Evolutionary conservation across 2,329 filamentous ascomycete species (phyloP).

Genomic region (Pseudocercospora cruenta): DNA sequence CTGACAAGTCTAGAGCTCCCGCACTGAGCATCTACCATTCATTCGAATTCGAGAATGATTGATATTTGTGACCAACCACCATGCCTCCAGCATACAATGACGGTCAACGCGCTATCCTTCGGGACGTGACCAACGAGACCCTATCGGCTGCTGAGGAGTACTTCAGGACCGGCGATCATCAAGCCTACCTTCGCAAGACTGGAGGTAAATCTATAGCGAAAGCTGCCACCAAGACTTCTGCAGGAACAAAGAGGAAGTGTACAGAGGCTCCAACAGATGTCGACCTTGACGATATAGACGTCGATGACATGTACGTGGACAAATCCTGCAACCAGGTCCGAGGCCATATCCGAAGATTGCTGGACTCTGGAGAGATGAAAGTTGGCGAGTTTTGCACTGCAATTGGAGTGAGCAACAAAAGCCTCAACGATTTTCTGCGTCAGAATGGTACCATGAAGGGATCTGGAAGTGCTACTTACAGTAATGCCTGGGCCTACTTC

Average conservation of each 20-base stretch:
- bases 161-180: constrained; percentile 8
- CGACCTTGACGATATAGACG: constrained; percentile 22
- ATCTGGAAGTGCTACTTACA: constrained; percentile 37
- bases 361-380: constrained; percentile 51
- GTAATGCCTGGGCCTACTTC: constrained; percentile 48
- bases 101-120: not conserved
- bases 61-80: not conserved
- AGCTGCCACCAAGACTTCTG: not conserved
- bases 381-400: constrained; percentile 48
- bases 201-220: not conserved
- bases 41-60: not conserved
- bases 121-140: constrained; percentile 8
- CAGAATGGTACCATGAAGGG: constrained; percentile 48
- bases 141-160: constrained; percentile 9
- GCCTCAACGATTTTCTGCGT: constrained; percentile 55
- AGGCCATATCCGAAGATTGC: constrained; percentile 47
- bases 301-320: constrained; percentile 24
- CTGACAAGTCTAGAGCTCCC: not conserved
- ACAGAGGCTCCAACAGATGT: not conserved
- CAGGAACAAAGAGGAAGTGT: constrained; percentile 21
- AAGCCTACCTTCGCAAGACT: not conserved
- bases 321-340: constrained; percentile 41
- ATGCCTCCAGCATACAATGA: not conserved
- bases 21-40: not conserved
- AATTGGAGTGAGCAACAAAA: constrained; percentile 41